Conservation (phyloP, 495 filamentous ascomycete species). For the Apodospora peruviana region DNA sequence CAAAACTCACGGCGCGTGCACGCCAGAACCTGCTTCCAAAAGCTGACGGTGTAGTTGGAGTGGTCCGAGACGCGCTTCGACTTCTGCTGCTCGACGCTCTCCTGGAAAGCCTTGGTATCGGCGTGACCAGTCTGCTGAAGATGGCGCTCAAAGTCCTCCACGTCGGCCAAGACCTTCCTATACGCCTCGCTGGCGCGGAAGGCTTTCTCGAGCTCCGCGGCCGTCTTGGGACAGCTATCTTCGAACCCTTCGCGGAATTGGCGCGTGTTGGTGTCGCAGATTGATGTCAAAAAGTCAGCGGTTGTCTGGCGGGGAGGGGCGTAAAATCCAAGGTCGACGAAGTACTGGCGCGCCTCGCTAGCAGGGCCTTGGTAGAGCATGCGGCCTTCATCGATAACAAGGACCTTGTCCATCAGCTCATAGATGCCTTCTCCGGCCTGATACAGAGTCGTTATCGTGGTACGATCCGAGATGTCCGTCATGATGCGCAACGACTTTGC, state of each 20-base stretch:
- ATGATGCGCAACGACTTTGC: slow-evolving; percentile 72
- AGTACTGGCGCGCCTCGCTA: slow-evolving; percentile 54
- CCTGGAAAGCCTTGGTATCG: slow-evolving; percentile 45
- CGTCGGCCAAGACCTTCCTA: slow-evolving; percentile 43
- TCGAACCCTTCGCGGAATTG: slow-evolving; percentile 57
- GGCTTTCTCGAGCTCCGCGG: slow-evolving; percentile 61
- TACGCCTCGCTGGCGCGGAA: slow-evolving; percentile 53
- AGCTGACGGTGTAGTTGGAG: slow-evolving; percentile 53
- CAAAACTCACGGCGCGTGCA: slow-evolving; percentile 51
- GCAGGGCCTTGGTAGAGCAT: slow-evolving; percentile 65
- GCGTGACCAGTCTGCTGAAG: slow-evolving; percentile 22
- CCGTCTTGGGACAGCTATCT: slow-evolving; percentile 58
- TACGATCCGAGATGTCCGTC: slow-evolving; percentile 75
- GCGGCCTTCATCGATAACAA: slow-evolving; percentile 60
- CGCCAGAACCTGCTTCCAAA: slow-evolving; percentile 52
- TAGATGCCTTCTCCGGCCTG: slow-evolving; percentile 82
- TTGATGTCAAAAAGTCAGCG: slow-evolving; percentile 67
- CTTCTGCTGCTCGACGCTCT: slow-evolving; percentile 40
- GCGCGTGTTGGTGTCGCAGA: slow-evolving; percentile 63
- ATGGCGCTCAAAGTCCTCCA: slow-evolving; percentile 40
- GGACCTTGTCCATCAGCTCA: slow-evolving; percentile 68
- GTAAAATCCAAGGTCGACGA: slow-evolving; percentile 53
- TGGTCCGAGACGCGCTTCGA: slow-evolving; percentile 27
- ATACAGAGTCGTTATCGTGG: slow-evolving; percentile 78
- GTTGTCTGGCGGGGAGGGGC: slow-evolving; percentile 53